A percentile compares a stretch with the other conserved stretches of the same genome.
These are phyloP conservation scores for Lachancea lanzarotensis DNA, from an alignment of 805 yeast genomes.

Conservation along the genomic window DNA sequence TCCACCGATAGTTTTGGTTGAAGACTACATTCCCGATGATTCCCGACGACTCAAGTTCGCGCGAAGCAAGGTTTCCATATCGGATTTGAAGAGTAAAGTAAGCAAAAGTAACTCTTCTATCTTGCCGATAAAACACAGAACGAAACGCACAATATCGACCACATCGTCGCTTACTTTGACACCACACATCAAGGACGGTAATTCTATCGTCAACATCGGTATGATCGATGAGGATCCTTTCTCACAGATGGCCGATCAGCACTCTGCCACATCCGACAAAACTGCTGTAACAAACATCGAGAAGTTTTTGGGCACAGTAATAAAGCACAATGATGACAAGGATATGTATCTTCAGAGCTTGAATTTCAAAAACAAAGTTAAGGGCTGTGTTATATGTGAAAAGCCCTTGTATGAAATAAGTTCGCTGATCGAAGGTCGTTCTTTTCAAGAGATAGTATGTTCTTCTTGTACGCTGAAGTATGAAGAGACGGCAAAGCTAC, in stretches of 20 bases:
- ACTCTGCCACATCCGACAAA: slow-evolving; percentile 1
- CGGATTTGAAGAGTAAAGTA: slow-evolving; percentile 24
- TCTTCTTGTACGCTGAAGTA: slow-evolving; percentile 54
- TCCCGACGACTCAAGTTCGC: slow-evolving; percentile 5
- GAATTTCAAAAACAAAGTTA: slow-evolving; percentile 20
- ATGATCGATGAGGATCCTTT: slow-evolving; percentile 1
- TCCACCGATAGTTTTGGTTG: slow-evolving; percentile 26
- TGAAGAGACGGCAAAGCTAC: slow-evolving; percentile 40
- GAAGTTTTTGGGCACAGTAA: slow-evolving; percentile 16
- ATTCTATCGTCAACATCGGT: slow-evolving; percentile 6
- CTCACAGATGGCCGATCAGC: neutral
- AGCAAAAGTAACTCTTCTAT: slow-evolving; percentile 14
- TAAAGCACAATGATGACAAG: slow-evolving; percentile 13
- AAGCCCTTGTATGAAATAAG: slow-evolving; percentile 60
- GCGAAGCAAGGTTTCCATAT: slow-evolving; percentile 24
- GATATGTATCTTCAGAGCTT: slow-evolving; percentile 22
- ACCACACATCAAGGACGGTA: slow-evolving; percentile 6
- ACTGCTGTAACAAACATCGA: slow-evolving; percentile 5
- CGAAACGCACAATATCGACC: slow-evolving; percentile 2
- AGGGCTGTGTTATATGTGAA: slow-evolving; percentile 60
- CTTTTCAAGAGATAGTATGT: slow-evolving; percentile 53
- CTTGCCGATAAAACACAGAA: slow-evolving; percentile 22
- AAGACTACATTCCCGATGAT: slow-evolving; percentile 24
- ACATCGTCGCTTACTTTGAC: slow-evolving; percentile 7
- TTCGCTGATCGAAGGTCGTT: slow-evolving; percentile 16